These are phyloP conservation scores for Ceratobasidium sp. DNA, from an alignment of 1,284 basidiomycete genomes.

Conservation along the genomic window DNA sequence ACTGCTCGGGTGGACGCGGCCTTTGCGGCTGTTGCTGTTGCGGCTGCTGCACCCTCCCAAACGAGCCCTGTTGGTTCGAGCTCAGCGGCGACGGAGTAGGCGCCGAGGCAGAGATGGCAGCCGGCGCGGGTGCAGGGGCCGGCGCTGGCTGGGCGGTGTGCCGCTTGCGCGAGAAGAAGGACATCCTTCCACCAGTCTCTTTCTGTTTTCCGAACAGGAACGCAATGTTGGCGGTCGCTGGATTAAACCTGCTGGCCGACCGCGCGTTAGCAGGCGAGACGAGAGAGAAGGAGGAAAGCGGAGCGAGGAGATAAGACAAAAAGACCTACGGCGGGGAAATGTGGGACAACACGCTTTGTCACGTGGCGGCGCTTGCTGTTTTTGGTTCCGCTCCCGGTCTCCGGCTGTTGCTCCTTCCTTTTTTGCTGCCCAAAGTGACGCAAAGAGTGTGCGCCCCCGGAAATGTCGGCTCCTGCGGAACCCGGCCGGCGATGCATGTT, in stretches of 20 bases:
- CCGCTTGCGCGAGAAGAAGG: conserved; percentile 62
- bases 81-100: conserved; percentile 60
- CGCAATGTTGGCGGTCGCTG: conserved; percentile 60
- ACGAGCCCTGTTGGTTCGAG: conserved; percentile 52
- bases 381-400: conserved; percentile 15
- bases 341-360: conserved; percentile 14
- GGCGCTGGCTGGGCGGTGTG: too few species aligned
- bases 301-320: neutral
- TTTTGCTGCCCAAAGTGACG: neutral
- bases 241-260: neutral
- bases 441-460: neutral
- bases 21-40: conserved; percentile 54
- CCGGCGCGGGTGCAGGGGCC: conserved; percentile 59
- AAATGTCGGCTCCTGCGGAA: neutral
- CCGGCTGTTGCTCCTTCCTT: neutral
- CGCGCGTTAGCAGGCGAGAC: neutral
- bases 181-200: conserved; percentile 73
- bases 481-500: too few species aligned
- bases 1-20: conserved; percentile 1
- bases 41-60: conserved; percentile 60
- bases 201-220: conserved; percentile 64
- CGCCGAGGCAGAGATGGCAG: conserved; percentile 62
- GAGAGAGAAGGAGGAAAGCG: too few species aligned
- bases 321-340: neutral
- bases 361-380: conserved; percentile 24